Conservation (phyloP, 768 basidiomycete genomes). For the Podaxis sp. region DNA sequence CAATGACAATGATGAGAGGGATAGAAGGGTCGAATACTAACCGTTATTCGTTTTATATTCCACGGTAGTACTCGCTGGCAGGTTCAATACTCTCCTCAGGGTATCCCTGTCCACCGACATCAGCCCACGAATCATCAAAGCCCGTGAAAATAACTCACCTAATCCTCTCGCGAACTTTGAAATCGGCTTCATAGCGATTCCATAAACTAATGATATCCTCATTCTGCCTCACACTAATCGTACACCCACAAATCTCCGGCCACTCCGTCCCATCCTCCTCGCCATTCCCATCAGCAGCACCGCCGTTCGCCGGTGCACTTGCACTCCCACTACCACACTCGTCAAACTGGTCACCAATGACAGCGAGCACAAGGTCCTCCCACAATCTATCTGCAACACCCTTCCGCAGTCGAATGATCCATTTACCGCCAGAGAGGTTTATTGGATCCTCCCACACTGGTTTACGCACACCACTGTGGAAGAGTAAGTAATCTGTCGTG, state of each 20-base stretch:
- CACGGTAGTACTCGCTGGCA: constrained; percentile 77
- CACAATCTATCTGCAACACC: constrained; percentile 87
- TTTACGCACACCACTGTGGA: constrained; percentile 78
- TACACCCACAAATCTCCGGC: constrained; percentile 92
- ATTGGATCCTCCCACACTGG: constrained; percentile 97
- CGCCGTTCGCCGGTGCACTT: neutral
- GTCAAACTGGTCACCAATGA: constrained; percentile 87
- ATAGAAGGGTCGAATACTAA: constrained; percentile 23
- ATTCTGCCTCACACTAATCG: constrained; percentile 86
- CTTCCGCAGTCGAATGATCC: constrained; percentile 91
- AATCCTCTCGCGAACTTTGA: constrained; percentile 74
- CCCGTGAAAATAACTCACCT: constrained; percentile 45
- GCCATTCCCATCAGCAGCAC: constrained; percentile 24
- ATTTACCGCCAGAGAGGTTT: constrained; percentile 86
- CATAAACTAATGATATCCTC: constrained; percentile 95
- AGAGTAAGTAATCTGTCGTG: constrained; percentile 92
- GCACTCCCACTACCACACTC: constrained; percentile 20
- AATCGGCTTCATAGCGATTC: constrained; percentile 81
- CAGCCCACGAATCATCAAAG: neutral
- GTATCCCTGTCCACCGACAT: constrained; percentile 54
- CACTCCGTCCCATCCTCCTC: constrained; percentile 43
- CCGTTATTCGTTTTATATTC: constrained; percentile 96
- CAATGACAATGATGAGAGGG: constrained; percentile 7
- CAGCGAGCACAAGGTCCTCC: constrained; percentile 84
- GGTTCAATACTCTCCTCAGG: constrained; percentile 67